A percentile compares a stretch with the other conserved stretches of the same genome.
Conservation (phyloP, 371 early-diverging fungal genomes). For the Entomophthora muscae region DNA sequence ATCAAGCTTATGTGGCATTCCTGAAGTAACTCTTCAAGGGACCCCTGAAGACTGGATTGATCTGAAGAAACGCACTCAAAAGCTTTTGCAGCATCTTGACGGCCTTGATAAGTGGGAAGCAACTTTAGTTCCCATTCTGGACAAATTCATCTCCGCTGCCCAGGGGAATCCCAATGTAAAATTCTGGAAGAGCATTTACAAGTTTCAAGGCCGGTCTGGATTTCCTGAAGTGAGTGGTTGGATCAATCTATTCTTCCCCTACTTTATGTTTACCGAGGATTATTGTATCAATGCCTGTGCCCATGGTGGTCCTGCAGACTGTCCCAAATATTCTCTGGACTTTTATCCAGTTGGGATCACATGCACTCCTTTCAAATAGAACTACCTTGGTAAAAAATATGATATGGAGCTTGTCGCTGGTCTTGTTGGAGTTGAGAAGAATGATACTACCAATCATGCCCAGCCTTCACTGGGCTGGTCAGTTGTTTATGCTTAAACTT, state of each 20-base stretch:
- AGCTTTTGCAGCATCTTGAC: background rate
- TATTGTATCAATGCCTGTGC: too few relatives aligned
- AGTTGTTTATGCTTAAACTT: too few relatives aligned
- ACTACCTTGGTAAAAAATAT: too few relatives aligned
- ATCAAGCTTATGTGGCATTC: background rate
- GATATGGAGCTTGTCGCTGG: too few relatives aligned
- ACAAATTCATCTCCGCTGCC: background rate
- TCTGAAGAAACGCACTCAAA: background rate
- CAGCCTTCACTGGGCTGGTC: too few relatives aligned
- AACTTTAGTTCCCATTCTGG: background rate
- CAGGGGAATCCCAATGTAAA: background rate
- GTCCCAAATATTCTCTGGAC: too few relatives aligned
- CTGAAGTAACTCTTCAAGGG: background rate
- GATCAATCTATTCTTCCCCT: background rate
- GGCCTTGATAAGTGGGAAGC: background rate
- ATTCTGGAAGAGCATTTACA: constrained; percentile 3
- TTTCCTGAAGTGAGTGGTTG: background rate
- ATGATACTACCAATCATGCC: too few relatives aligned
- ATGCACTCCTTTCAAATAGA: too few relatives aligned
- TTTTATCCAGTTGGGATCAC: too few relatives aligned
- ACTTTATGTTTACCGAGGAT: too few relatives aligned
- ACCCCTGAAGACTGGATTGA: background rate
- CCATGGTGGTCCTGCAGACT: too few relatives aligned
- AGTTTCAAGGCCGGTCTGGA: background rate
- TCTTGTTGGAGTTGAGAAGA: too few relatives aligned